These are phyloP conservation scores for Tritrichomonas foetus DNA, from an alignment of 208 protist species.

Conservation along the genomic window DNA sequence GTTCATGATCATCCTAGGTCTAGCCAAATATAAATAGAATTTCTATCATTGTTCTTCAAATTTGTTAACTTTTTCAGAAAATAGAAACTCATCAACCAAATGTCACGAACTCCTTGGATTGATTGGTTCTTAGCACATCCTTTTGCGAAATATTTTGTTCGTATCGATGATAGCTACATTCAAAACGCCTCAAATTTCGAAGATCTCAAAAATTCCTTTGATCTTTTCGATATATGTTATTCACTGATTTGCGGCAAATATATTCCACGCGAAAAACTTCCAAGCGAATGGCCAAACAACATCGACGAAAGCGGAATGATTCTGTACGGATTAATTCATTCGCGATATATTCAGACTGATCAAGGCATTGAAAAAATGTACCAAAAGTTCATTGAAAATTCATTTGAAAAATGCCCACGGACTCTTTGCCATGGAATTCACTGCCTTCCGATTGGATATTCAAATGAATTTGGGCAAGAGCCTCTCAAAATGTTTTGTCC, in stretches of 20 bases:
- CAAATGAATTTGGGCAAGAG: background rate
- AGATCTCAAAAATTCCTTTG: background rate
- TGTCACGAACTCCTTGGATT: background rate
- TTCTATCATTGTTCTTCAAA: too few relatives aligned
- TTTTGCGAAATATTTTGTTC: background rate
- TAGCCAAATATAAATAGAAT: too few relatives aligned
- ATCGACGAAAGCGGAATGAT: background rate
- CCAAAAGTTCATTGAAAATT: background rate
- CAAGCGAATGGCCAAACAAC: background rate
- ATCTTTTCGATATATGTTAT: too few relatives aligned
- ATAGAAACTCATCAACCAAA: too few relatives aligned
- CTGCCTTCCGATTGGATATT: background rate
- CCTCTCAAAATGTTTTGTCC: slow-evolving; percentile 11
- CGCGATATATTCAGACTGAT: background rate
- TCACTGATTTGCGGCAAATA: background rate
- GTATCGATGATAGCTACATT: background rate
- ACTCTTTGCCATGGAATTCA: background rate
- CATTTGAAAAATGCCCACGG: background rate
- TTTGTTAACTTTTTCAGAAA: too few relatives aligned
- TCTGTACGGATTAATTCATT: background rate
- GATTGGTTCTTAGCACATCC: background rate
- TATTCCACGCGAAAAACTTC: background rate
- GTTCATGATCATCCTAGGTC: too few relatives aligned
- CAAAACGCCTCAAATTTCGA: background rate
- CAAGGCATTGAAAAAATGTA: background rate